phyloP scores from a whole-genome alignment of 139 green algal species.

The Tetratostichococcus sp. region DNA sequence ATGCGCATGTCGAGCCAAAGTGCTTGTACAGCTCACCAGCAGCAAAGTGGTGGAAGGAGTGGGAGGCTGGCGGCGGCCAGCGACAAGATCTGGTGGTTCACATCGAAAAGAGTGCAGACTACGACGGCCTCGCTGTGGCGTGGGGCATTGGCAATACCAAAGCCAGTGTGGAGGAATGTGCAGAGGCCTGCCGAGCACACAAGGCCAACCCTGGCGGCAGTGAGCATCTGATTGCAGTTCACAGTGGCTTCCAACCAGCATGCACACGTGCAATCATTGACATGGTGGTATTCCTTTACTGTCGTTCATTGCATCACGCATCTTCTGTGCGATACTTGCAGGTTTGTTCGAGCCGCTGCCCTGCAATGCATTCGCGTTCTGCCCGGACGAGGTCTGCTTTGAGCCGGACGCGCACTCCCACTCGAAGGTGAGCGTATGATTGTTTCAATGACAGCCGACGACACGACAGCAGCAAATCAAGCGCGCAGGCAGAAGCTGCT shows the following conservation, averaged over 20 bases:
- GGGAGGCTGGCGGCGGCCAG: conserved; percentile 3
- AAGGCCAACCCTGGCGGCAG: conserved; percentile 26
- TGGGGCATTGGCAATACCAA: conserved; percentile 80
- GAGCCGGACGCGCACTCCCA: conserved; percentile 75
- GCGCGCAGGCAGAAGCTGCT: no score
- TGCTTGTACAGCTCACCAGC: conserved; percentile 55
- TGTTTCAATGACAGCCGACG: no score
- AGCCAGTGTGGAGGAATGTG: conserved; percentile 54
- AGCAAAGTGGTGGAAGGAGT: conserved; percentile 21
- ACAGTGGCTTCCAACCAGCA: no score
- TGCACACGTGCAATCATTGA: no score
- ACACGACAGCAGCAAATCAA: no score
- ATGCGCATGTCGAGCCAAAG: conserved; percentile 54
- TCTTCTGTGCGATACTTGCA: background rate
- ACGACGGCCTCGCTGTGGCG: conserved; percentile 71
- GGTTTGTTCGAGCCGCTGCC: conserved; percentile 59
- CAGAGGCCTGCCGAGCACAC: conserved; percentile 54
- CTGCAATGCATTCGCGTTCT: conserved; percentile 84
- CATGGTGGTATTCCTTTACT: background rate
- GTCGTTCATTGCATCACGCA: no score
- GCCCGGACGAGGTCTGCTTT: conserved; percentile 60
- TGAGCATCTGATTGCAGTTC: background rate
- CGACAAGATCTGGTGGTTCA: conserved; percentile 22
- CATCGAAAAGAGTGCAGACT: conserved; percentile 43
- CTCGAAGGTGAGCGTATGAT: background rate